phyloP scores from a whole-genome alignment of 371 early-diverging fungal species.

The Apophysomyces ossiformis region DNA sequence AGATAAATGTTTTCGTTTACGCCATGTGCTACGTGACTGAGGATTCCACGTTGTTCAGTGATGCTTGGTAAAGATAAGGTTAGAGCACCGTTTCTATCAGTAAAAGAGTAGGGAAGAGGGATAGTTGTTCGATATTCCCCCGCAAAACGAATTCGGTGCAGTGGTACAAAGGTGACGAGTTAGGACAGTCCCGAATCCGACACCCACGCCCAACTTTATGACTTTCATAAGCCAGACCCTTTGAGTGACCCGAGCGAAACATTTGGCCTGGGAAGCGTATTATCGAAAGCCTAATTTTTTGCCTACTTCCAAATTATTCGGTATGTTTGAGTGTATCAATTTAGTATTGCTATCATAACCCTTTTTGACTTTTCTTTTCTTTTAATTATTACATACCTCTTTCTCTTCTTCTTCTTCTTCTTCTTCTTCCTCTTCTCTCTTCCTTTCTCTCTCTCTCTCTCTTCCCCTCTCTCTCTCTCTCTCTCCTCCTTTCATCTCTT shows the following conservation, averaged over 20 bases:
- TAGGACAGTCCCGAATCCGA: not conserved
- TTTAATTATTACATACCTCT: not conserved
- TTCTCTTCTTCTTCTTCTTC: not conserved
- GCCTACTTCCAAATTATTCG: not conserved
- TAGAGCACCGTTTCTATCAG: too few relatives aligned
- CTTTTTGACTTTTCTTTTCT: not conserved
- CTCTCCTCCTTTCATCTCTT: not conserved
- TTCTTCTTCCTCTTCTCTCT: not conserved
- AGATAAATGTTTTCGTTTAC: too few relatives aligned
- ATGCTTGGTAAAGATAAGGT: too few relatives aligned
- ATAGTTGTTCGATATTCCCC: not conserved
- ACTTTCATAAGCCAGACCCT: not conserved
- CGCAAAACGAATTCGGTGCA: not conserved
- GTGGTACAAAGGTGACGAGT: not conserved
- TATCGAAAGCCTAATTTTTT: not conserved
- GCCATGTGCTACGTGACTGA: too few relatives aligned
- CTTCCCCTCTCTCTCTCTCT: not conserved
- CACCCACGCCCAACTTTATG: not conserved
- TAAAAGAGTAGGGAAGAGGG: too few relatives aligned
- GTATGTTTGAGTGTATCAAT: slow-evolving; percentile 1
- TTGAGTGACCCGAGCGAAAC: slow-evolving; percentile 3
- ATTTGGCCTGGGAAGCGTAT: slow-evolving; percentile 1
- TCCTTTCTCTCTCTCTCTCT: not conserved
- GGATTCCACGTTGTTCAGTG: too few relatives aligned
- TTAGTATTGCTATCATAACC: not conserved